phyloP scores from a whole-genome alignment of 2,329 filamentous ascomycete genomes.

The Pseudogymnoascus sp. region DNA sequence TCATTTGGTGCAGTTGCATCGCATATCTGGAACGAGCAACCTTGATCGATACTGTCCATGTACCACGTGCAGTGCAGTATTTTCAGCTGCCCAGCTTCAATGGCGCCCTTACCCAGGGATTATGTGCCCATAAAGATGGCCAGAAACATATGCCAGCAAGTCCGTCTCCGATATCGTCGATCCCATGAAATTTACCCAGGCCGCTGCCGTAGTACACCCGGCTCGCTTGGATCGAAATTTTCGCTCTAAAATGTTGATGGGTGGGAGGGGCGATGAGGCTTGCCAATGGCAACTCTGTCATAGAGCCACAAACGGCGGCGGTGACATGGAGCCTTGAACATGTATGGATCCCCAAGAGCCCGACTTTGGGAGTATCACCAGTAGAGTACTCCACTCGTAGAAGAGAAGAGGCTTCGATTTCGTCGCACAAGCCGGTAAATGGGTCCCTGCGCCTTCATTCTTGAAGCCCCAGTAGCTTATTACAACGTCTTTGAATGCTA shows the following conservation, averaged over 20 bases:
- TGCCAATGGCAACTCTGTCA: background rate
- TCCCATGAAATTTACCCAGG: background rate
- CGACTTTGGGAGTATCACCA: background rate
- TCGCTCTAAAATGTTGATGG: slow-evolving; percentile 3
- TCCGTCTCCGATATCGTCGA: slow-evolving; percentile 1
- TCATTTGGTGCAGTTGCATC: background rate
- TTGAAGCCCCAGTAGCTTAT: slow-evolving; percentile 7
- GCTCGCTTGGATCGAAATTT: slow-evolving; percentile 3
- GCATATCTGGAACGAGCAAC: slow-evolving; percentile 4
- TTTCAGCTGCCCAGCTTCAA: background rate
- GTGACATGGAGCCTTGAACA: slow-evolving; percentile 1
- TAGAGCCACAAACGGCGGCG: slow-evolving; percentile 1
- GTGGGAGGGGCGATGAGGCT: slow-evolving; percentile 7
- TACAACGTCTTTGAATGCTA: slow-evolving; percentile 4
- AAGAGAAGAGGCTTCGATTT: slow-evolving; percentile 3
- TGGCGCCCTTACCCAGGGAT: background rate
- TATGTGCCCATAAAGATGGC: background rate
- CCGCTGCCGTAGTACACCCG: background rate
- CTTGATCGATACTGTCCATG: slow-evolving; percentile 1
- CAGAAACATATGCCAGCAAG: background rate
- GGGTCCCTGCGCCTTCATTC: slow-evolving; percentile 6
- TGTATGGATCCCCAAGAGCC: background rate
- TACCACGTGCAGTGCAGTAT: background rate
- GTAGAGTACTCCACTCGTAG: slow-evolving; percentile 6
- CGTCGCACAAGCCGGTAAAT: slow-evolving; percentile 6